Percentiles rank a stretch among this genome's conserved stretches.
phyloP scores from a whole-genome alignment of 2,329 filamentous ascomycete genomes.

The Alternaria alternata region DNA sequence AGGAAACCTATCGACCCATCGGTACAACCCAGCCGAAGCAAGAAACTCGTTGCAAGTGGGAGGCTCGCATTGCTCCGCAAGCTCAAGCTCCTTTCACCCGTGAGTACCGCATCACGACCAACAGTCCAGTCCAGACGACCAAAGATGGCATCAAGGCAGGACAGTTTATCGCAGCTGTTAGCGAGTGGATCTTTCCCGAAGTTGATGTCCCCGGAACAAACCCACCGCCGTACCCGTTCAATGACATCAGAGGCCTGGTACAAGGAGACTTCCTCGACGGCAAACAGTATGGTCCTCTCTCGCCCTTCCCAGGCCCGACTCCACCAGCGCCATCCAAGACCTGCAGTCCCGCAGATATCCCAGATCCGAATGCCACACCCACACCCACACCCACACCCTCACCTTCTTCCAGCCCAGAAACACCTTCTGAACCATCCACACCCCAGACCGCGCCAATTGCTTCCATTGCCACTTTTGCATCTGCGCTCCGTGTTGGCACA shows the following conservation, averaged over 20 bases:
- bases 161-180: conserved; percentile 53
- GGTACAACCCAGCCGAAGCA: conserved; percentile 43
- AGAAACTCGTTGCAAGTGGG: conserved; percentile 53
- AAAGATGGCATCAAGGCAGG: conserved; percentile 54
- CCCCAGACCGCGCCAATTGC: conserved; percentile 24
- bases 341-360: conserved; percentile 33
- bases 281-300: conserved; percentile 49
- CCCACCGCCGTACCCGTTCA: conserved; percentile 36
- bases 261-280: conserved; percentile 41
- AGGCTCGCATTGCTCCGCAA: conserved; percentile 41
- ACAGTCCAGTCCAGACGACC: conserved; percentile 45
- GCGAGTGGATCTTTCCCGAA: conserved; percentile 57
- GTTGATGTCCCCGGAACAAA: conserved; percentile 51
- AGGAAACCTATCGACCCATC: conserved; percentile 47
- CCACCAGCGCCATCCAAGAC: conserved; percentile 38
- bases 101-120: conserved; percentile 53
- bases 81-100: conserved; percentile 50
- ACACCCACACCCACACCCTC: conserved; percentile 8
- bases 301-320: conserved; percentile 47
- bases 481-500: conserved; percentile 41
- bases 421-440: conserved; percentile 4
- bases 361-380: conserved; percentile 22
- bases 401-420: conserved; percentile 1
- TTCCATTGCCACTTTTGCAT: conserved; percentile 28
- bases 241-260: conserved; percentile 49